Percentiles rank a stretch among this genome's conserved stretches.
phyloP scores from a whole-genome alignment of 2,329 filamentous ascomycete species.

The Ilyonectria destructans region DNA sequence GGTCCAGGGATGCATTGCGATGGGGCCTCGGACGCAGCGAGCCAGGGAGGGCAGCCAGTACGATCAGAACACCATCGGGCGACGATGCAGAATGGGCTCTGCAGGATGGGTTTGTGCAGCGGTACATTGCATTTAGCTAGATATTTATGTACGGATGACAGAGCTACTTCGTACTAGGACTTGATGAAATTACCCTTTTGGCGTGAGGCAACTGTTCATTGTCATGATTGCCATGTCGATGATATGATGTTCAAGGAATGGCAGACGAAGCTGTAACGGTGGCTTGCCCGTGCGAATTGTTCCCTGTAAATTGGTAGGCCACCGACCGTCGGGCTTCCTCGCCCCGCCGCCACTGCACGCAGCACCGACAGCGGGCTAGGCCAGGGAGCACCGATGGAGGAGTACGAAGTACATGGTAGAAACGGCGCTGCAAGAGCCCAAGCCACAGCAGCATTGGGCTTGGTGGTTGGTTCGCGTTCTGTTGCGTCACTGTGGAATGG shows the following conservation, averaged over 20 bases:
- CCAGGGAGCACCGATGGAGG: background rate
- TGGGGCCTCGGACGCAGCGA: constrained; percentile 13
- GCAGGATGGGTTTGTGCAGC: constrained; percentile 1
- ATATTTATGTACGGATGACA: background rate
- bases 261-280: constrained; percentile 4
- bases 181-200: background rate
- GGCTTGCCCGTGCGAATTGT: constrained; percentile 5
- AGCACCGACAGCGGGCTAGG: background rate
- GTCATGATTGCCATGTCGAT: background rate
- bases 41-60: constrained; percentile 11
- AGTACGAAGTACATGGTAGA: background rate
- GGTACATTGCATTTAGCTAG: background rate
- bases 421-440: background rate
- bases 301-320: constrained; percentile 1
- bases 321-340: background rate
- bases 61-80: constrained; percentile 26
- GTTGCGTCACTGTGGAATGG: background rate
- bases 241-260: background rate
- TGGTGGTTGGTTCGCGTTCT: constrained; percentile 1
- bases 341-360: background rate
- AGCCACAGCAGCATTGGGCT: background rate
- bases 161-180: background rate
- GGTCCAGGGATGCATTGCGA: constrained; percentile 20
- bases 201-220: background rate
- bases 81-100: background rate